phyloP scores from a whole-genome alignment of 345 rosid species.

The Boechera retrofracta region DNA sequence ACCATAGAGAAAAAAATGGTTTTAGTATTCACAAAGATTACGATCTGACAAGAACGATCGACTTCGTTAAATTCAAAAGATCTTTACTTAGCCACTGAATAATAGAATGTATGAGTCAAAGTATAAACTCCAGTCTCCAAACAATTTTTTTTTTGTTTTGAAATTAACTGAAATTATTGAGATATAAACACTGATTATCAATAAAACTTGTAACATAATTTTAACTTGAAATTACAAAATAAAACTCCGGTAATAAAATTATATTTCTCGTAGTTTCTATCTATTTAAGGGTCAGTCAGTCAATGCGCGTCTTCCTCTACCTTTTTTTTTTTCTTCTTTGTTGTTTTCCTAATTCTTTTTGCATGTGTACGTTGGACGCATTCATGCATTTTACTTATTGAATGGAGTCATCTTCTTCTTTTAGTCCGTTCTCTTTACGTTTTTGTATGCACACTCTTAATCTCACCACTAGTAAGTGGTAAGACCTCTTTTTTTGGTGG shows the following conservation, averaged over 20 bases:
- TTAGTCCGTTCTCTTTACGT: not conserved
- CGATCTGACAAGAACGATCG: conserved; percentile 10
- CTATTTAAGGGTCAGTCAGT: not conserved
- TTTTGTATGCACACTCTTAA: not conserved
- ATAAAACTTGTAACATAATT: not conserved
- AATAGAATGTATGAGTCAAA: not conserved
- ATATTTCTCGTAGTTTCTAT: not conserved
- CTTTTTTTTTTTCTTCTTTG: not conserved
- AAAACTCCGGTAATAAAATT: no score
- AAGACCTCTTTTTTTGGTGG: not conserved
- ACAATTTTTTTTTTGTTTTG: not conserved
- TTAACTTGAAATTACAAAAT: not conserved
- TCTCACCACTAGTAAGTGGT: not conserved
- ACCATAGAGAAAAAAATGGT: not conserved
- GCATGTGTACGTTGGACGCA: not conserved
- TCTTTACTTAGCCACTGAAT: not conserved
- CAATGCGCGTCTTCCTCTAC: not conserved
- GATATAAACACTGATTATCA: not conserved
- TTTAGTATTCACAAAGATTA: conserved; percentile 16
- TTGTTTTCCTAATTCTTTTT: not conserved
- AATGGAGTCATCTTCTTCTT: not conserved
- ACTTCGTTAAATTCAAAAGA: conserved; percentile 22
- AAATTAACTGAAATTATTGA: not conserved
- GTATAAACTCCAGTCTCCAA: not conserved
- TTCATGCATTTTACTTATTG: not conserved